These are phyloP conservation scores for Suillus decipiens DNA, from an alignment of 768 basidiomycete species.

Conservation along the genomic window DNA sequence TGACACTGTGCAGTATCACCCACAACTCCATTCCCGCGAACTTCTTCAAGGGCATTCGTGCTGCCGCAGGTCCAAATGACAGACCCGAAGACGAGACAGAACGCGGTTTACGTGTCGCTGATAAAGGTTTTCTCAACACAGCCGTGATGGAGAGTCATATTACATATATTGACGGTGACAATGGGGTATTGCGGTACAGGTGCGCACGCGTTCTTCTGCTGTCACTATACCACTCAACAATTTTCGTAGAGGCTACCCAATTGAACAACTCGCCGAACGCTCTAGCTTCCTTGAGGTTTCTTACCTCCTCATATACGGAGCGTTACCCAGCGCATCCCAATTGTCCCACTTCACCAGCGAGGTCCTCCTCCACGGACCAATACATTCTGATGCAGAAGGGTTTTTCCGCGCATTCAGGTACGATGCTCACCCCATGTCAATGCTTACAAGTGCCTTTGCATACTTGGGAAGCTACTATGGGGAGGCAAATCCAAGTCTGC, in stretches of 20 bases:
- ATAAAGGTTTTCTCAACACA: slow-evolving; percentile 83
- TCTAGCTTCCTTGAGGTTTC: slow-evolving; percentile 82
- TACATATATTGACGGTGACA: slow-evolving; percentile 91
- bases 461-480: slow-evolving; percentile 87
- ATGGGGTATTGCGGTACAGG: slow-evolving; percentile 82
- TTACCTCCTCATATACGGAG: slow-evolving; percentile 88
- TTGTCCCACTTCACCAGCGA: slow-evolving; percentile 68
- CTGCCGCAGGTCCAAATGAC: slow-evolving; percentile 57
- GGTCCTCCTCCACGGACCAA: slow-evolving; percentile 73
- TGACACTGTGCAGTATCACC: slow-evolving; percentile 52
- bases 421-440: slow-evolving; percentile 92
- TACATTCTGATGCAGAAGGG: slow-evolving; percentile 67
- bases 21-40: slow-evolving; percentile 82
- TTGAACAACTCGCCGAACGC: slow-evolving; percentile 83
- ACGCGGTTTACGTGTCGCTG: slow-evolving; percentile 76
- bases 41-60: slow-evolving; percentile 76
- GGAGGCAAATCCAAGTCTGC: slow-evolving; percentile 87
- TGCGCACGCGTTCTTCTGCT: slow-evolving; percentile 25
- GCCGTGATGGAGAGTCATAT: slow-evolving; percentile 80
- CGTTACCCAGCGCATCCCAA: slow-evolving; percentile 66
- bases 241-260: slow-evolving; percentile 77
- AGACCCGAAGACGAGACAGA: slow-evolving; percentile 81
- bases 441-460: slow-evolving; percentile 83
- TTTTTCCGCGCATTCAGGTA: slow-evolving; percentile 80
- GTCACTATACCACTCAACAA: not conserved